Evolutionary conservation across 768 basidiomycete genomes (phyloP).

Genomic region (Megacollybia marginata): DNA sequence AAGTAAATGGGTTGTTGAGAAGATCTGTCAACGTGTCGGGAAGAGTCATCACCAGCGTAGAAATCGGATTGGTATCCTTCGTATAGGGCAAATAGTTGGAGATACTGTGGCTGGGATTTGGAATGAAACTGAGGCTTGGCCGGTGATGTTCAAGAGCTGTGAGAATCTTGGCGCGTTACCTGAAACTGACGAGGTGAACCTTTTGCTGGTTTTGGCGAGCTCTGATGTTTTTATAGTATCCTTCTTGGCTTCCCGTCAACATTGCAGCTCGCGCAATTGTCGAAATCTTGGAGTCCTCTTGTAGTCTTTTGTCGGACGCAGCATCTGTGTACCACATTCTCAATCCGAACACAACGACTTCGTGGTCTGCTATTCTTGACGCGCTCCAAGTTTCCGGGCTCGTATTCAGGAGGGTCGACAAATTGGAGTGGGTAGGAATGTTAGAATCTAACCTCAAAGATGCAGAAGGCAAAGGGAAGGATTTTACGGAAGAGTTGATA

Average conservation of each 20-base stretch:
- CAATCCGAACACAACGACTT: constrained; percentile 21
- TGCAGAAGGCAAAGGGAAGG: no score
- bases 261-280: constrained; percentile 38
- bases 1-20: constrained; percentile 50
- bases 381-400: constrained; percentile 29
- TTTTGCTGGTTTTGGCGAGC: background rate
- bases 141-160: constrained; percentile 37
- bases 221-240: constrained; percentile 15
- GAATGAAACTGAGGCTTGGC: constrained; percentile 43
- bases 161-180: constrained; percentile 31
- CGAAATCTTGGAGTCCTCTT: constrained; percentile 28
- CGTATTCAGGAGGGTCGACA: constrained; percentile 29
- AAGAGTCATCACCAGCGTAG: constrained; percentile 11
- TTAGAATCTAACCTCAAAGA: constrained; percentile 22
- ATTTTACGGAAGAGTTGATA: background rate
- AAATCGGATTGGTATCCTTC: constrained; percentile 25
- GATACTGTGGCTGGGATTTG: constrained; percentile 40
- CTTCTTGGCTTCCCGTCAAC: constrained; percentile 49
- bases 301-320: background rate
- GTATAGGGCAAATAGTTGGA: constrained; percentile 53
- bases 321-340: constrained; percentile 27
- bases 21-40: constrained; percentile 37
- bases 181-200: constrained; percentile 18
- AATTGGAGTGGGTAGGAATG: constrained; percentile 28
- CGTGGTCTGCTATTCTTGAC: constrained; percentile 33